A percentile compares a stretch with the other conserved stretches of the same genome.
These are phyloP conservation scores for Candida lessepsii DNA, from an alignment of 805 yeast genomes.

Conservation along the genomic window DNA sequence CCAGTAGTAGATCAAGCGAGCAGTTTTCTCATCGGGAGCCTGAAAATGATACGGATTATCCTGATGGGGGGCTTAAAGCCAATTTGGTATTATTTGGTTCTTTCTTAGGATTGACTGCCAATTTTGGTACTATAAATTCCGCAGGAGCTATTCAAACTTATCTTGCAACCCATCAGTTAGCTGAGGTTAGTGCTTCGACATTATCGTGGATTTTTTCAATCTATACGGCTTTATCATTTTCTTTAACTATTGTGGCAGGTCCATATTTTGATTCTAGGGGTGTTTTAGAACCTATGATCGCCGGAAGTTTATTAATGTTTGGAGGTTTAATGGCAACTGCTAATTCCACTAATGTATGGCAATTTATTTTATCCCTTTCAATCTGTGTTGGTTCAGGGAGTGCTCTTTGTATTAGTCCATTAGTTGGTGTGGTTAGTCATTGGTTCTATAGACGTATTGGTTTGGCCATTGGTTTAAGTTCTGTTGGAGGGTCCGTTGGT, in stretches of 20 bases:
- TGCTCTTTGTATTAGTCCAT: constrained; percentile 60
- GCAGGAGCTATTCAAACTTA: constrained; percentile 42
- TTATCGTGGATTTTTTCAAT: constrained; percentile 43
- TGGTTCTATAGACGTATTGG: constrained; percentile 60
- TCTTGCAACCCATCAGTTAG: constrained; percentile 36
- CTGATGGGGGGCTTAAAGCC: constrained; percentile 28
- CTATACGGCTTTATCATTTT: constrained; percentile 30
- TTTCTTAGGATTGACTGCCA: constrained; percentile 24
- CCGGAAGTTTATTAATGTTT: constrained; percentile 43
- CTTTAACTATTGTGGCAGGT: constrained; percentile 44
- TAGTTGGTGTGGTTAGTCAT: constrained; percentile 61
- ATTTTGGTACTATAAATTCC: constrained; percentile 33
- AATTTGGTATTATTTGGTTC: constrained; percentile 25
- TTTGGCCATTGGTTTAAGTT: constrained; percentile 53
- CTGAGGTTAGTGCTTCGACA: constrained; percentile 25
- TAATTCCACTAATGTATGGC: constrained; percentile 49
- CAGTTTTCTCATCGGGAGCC: background rate
- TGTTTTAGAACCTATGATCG: constrained; percentile 43
- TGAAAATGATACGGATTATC: constrained; percentile 11
- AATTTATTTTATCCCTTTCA: constrained; percentile 53
- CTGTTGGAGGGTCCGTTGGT: constrained; percentile 67
- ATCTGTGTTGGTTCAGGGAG: constrained; percentile 54
- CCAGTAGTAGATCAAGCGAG: no score
- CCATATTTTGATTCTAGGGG: constrained; percentile 65
- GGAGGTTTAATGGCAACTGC: constrained; percentile 57